A percentile compares a stretch with the other conserved stretches of the same genome.
These are phyloP conservation scores for Fusarium sublunatum DNA, from an alignment of 2,329 filamentous ascomycete genomes.

Conservation along the genomic window DNA sequence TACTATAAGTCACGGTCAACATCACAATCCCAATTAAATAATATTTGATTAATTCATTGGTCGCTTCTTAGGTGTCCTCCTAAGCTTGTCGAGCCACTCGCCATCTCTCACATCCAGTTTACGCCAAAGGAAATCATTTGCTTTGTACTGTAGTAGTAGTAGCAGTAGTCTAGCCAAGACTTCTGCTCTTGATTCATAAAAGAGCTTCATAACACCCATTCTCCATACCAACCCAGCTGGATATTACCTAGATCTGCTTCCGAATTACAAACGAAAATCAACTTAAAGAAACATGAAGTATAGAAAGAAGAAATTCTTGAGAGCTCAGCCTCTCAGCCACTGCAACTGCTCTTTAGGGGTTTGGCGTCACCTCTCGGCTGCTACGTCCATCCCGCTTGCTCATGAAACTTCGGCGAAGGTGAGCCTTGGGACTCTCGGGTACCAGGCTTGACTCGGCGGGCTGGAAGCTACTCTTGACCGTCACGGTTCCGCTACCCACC, in stretches of 20 bases:
- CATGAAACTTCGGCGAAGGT: constrained; percentile 65
- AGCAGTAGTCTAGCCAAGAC: neutral
- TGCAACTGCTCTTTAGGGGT: constrained; percentile 41
- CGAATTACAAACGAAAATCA: constrained; percentile 22
- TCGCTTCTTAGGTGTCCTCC: constrained; percentile 27
- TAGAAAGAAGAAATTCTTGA: neutral
- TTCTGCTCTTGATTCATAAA: constrained; percentile 6
- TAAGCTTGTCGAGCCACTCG: constrained; percentile 7
- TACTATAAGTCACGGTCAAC: neutral
- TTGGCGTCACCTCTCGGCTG: constrained; percentile 59
- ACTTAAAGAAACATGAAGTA: constrained; percentile 15
- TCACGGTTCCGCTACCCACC: constrained; percentile 78
- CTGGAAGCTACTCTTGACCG: constrained; percentile 78
- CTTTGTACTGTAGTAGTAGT: neutral
- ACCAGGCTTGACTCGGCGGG: constrained; percentile 58
- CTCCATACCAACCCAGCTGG: constrained; percentile 8
- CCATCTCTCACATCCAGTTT: constrained; percentile 23
- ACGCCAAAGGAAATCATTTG: constrained; percentile 33
- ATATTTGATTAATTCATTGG: constrained; percentile 28
- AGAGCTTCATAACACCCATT: constrained; percentile 16
- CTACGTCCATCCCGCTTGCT: constrained; percentile 61
- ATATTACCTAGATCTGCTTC: constrained; percentile 27
- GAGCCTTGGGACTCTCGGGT: constrained; percentile 60
- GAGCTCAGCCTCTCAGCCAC: neutral
- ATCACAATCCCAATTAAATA: neutral